These are phyloP conservation scores for Irpex sp. DNA, from an alignment of 1,284 basidiomycete genomes.

Conservation along the genomic window DNA sequence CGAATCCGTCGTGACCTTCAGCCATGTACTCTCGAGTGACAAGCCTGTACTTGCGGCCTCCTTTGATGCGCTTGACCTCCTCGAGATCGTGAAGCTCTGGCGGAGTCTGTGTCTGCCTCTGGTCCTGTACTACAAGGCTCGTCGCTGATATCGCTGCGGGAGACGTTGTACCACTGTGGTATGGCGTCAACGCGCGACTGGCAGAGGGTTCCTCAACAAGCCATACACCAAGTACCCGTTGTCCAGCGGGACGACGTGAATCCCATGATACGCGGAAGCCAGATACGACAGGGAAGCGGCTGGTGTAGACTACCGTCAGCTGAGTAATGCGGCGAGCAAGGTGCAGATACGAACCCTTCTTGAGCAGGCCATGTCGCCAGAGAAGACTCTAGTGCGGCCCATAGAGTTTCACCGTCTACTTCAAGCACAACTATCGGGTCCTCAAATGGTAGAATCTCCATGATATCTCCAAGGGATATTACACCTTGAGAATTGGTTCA, in stretches of 20 bases:
- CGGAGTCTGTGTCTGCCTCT: constrained; percentile 1
- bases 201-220: constrained; percentile 48
- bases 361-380: constrained; percentile 84
- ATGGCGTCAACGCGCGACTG: constrained; percentile 32
- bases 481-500: constrained; percentile 41
- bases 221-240: constrained; percentile 68
- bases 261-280: constrained; percentile 91
- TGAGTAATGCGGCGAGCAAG: not conserved
- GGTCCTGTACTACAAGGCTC: constrained; percentile 17
- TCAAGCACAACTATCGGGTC: constrained; percentile 84
- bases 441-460: constrained; percentile 89
- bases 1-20: constrained; percentile 80
- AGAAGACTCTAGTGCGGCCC: constrained; percentile 78
- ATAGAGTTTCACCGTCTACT: constrained; percentile 77
- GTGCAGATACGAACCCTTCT: constrained; percentile 62
- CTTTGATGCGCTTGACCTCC: constrained; percentile 49
- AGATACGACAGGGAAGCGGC: constrained; percentile 86
- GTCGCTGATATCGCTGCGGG: constrained; percentile 27
- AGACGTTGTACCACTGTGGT: constrained; percentile 27
- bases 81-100: constrained; percentile 39
- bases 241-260: constrained; percentile 65
- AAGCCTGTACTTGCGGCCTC: constrained; percentile 66
- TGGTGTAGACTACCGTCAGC: constrained; percentile 25
- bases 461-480: constrained; percentile 78
- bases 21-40: constrained; percentile 79